Base-by-base conservation (phyloP, 495 filamentous ascomycete species). In the Talaromyces borbonicus region DNA sequence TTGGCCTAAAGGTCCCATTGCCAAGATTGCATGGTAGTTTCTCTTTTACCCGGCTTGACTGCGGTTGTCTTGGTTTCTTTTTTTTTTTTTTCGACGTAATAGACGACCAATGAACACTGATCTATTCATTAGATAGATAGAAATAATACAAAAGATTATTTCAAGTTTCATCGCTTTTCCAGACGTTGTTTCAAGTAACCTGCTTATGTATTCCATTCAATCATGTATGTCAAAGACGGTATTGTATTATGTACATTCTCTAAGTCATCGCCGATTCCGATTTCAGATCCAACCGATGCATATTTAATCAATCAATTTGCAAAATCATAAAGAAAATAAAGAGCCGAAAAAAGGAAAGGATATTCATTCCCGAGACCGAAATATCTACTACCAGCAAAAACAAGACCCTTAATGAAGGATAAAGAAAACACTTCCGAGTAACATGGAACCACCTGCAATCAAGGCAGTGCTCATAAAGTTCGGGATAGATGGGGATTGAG, bases 21-120 rank as follows among this genome's bases (percentile, higher is more conserved):
- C 59, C 7, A 68, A 52, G 50, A 41, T 72, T 15, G 73, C 76
- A 35, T 80, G 74, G 76, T 81, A 24, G 22, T 37, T 4, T 23
- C 7, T 12, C 22, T 20, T 1, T 22, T 19, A 20, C 3, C 32
- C 5, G 11, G 15, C 8, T 14, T 33, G 31, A 11, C 6, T n/a
- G n/a, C n/a, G n/a, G n/a, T n/a, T n/a, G n/a, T n/a, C n/a, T n/a
- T n/a, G n/a, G n/a, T n/a, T n/a, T n/a, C n/a, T n/a, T n/a, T n/a
- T n/a, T n/a, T n/a, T n/a, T n/a, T n/a, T 33, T 33, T 33, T 33
- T 33, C 16, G 7, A 36, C 11, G 32, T 3, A 0, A 3, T 14
- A 22, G 35, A 38, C 18, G 5, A 38, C 11, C 6, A 5, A 20
- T 38, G 19, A n/a, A n/a, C n/a, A 38, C 22, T 20, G 35, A 38